Base-by-base conservation (phyloP, 495 filamentous ascomycete species). In the Trichocladium antarcticum region DNA sequence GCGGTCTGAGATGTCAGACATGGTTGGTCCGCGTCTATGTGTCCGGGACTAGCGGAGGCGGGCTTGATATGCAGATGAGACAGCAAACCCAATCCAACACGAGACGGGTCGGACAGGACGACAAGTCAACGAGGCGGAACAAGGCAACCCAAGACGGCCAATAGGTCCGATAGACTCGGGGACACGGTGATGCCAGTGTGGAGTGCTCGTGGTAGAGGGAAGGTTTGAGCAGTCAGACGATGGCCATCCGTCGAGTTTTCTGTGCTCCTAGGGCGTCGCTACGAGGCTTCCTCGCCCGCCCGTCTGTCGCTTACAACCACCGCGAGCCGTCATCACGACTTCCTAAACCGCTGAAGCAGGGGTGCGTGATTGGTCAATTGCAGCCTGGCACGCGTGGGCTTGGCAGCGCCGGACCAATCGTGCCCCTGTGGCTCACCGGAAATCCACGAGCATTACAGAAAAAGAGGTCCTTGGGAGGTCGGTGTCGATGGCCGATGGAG, bases 11-110 rank as follows among this genome's bases (percentile, higher is more conserved):
- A 15, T 37, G 29, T 48, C 40, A 21, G 43, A 51, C 55, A 57
- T 57, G 58, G 57, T 47, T 57, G 48, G 54, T 42, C 41, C 36
- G 47, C 34, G 36, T 36, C 37, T 49, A 8, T 37, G 37, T 50
- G 12, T 42, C 29, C 22, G 45, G 41, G 41, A 21, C 42, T 52
- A 49, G 49, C 42, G 31, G 49, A n/a, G 40, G 35, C 31, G 50
- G 47, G 27, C 21, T 24, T 38, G 45, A 41, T 39, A 49, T 51
- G 51, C 40, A 43, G 52, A 48, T 47, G 52, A 54, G 47, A 50
- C 45, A 49, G 40, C 45, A 54, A 43, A 29, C 19, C 45, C 45
- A 54, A 43, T 21, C 19, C 45, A 54, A 45, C 24, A 35, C 11
- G 10, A 28, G 21, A 27, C n/a, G n/a, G n/a, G n/a, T n/a, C n/a